These are phyloP conservation scores for Graphilbum ipis-grandicollis DNA, from an alignment of 2,329 filamentous ascomycete genomes.

Conservation along the genomic window DNA sequence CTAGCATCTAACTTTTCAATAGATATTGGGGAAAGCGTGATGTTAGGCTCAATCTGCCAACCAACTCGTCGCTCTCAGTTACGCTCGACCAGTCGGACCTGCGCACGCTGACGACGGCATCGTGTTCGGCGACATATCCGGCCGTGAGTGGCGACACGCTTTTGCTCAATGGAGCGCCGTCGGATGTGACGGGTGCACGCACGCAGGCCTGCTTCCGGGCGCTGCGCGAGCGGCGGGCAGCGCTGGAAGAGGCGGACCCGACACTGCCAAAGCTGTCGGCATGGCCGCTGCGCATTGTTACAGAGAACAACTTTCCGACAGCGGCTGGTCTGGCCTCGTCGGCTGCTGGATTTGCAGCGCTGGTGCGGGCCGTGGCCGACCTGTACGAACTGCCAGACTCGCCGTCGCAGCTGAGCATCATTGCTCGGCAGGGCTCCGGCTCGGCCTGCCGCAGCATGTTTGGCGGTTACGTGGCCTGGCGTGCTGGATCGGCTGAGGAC, in stretches of 20 bases:
- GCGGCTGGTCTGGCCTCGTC: slow-evolving; percentile 74
- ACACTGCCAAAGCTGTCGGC: slow-evolving; percentile 68
- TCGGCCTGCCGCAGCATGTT: slow-evolving; percentile 88
- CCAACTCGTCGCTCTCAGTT: slow-evolving; percentile 93
- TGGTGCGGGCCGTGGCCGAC: slow-evolving; percentile 75
- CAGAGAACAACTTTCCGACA: slow-evolving; percentile 98
- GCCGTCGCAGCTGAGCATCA: slow-evolving; percentile 67
- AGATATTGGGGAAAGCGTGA: slow-evolving; percentile 95
- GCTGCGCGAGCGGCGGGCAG: slow-evolving; percentile 58
- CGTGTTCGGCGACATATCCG: slow-evolving; percentile 59
- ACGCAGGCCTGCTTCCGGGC: slow-evolving; percentile 91
- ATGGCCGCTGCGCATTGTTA: slow-evolving; percentile 69
- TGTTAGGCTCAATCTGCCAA: slow-evolving; percentile 82
- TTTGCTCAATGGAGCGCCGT: slow-evolving; percentile 63
- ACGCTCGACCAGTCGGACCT: slow-evolving; percentile 89
- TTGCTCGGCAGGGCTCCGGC: slow-evolving; percentile 86
- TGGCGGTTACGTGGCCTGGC: slow-evolving; percentile 92
- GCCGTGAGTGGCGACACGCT: slow-evolving; percentile 45
- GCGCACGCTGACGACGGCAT: slow-evolving; percentile 88
- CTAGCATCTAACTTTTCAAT: neutral
- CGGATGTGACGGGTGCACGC: slow-evolving; percentile 73
- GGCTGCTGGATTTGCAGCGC: slow-evolving; percentile 50
- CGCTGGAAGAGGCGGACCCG: slow-evolving; percentile 54
- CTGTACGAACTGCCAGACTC: slow-evolving; percentile 73
- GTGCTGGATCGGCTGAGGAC: slow-evolving; percentile 57